A percentile compares a stretch with the other conserved stretches of the same genome.
Evolutionary conservation across 495 filamentous ascomycete species (phyloP).

Genomic region (Aspergillus steynii): DNA sequence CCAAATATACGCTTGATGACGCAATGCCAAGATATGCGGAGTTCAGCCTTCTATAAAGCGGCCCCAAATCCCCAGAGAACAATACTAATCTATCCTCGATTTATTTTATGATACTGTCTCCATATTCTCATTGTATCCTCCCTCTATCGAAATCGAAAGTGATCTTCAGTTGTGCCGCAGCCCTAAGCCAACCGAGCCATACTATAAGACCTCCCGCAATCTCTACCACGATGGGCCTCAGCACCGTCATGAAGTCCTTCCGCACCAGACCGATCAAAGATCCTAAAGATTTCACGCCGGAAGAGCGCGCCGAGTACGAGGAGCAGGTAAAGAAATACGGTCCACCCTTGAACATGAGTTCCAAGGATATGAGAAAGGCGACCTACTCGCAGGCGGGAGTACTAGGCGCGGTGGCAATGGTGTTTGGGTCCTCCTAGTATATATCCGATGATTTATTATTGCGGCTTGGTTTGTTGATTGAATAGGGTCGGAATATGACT

Average conservation of each 20-base stretch:
- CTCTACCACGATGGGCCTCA: background rate
- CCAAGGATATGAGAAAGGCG: background rate
- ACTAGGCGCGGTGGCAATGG: background rate
- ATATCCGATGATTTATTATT: too few species aligned
- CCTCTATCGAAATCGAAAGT: background rate
- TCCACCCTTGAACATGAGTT: background rate
- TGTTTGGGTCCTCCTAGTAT: background rate
- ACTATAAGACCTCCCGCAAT: too few species aligned
- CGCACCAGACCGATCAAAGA: constrained; percentile 1
- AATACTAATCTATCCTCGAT: background rate
- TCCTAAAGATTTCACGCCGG: constrained; percentile 5
- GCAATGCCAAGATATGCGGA: background rate
- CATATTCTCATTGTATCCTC: background rate
- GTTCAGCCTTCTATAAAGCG: background rate
- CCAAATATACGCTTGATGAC: background rate
- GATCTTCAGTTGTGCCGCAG: background rate
- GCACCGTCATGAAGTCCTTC: background rate
- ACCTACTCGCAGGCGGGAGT: background rate
- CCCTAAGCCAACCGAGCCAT: background rate
- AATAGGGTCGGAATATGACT: too few species aligned
- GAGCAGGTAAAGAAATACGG: constrained; percentile 1
- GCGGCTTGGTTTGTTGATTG: too few species aligned
- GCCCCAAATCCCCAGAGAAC: background rate
- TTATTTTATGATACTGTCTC: background rate
- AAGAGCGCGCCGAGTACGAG: constrained; percentile 1